Conservation (phyloP, 1,284 basidiomycete genomes). For the Ganoderma boninense region DNA sequence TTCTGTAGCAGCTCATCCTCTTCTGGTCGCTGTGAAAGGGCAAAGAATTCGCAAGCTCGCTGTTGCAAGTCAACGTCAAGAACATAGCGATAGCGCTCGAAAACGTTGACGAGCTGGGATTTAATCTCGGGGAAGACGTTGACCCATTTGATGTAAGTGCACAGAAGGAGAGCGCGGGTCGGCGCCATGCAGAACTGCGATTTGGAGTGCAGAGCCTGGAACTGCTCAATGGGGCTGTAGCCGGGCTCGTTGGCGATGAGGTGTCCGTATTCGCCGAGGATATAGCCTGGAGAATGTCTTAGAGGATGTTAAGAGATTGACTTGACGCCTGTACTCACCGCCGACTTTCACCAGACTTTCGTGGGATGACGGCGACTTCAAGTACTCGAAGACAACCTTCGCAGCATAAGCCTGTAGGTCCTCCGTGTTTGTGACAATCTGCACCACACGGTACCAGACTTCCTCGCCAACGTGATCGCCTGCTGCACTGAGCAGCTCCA, state of each 20-base stretch:
- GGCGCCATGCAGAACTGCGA: conserved; percentile 94
- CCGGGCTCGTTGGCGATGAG: conserved; percentile 95
- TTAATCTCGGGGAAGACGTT: conserved; percentile 99
- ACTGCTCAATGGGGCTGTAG: conserved; percentile 95
- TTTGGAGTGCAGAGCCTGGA: conserved; percentile 93
- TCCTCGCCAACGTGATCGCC: conserved; percentile 99
- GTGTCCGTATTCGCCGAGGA: conserved; percentile 97
- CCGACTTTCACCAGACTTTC: conserved; percentile 98
- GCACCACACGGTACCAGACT: conserved; percentile 99
- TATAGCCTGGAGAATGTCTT: conserved; percentile 71
- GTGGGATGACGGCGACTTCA: conserved; percentile 90
- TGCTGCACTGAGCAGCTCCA: conserved; percentile 94
- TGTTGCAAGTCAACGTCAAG: conserved; percentile 99
- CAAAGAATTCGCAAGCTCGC: conserved; percentile 96
- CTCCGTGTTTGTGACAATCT: conserved; percentile 98
- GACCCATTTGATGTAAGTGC: conserved; percentile 99
- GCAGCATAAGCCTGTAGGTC: conserved; percentile 96
- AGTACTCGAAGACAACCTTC: conserved; percentile 91
- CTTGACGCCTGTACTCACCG: conserved; percentile 56
- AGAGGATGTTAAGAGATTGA: neutral
- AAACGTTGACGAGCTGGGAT: conserved; percentile 91
- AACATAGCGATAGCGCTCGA: conserved; percentile 97
- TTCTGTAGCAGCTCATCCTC: conserved; percentile 94
- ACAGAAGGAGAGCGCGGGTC: conserved; percentile 92
- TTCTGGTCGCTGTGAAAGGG: conserved; percentile 82